Conservation (phyloP, 139 green algal species). For the Chlorella sp. region DNA sequence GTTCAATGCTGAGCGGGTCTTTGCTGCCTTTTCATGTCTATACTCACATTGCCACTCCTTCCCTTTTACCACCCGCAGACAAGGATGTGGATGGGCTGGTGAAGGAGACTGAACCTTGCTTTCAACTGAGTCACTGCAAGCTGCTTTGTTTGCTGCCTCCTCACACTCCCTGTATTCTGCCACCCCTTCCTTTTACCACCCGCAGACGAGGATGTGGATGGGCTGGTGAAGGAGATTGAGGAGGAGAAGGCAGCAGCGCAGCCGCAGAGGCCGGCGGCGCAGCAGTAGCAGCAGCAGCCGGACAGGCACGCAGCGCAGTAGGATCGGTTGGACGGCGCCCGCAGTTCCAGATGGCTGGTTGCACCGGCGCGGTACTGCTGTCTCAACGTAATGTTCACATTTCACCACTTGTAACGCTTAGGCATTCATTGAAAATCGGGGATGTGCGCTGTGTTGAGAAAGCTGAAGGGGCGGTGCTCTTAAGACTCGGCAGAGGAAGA, state of each 20-base stretch:
- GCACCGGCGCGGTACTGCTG: no score
- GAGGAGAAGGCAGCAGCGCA: constrained; percentile 89
- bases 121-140: no score
- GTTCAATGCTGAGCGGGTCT: no score
- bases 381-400: no score
- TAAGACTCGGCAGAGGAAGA: not conserved
- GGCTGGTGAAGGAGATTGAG: constrained; percentile 85
- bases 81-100: constrained; percentile 87
- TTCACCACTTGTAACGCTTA: no score
- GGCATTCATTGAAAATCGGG: no score
- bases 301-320: not conserved
- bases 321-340: not conserved
- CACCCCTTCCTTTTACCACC: not conserved
- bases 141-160: not conserved
- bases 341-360: no score
- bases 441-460: not conserved
- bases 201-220: constrained; percentile 84
- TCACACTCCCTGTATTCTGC: not conserved
- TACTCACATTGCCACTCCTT: no score
- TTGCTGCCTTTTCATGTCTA: no score
- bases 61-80: constrained; percentile 34
- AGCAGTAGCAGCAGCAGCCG: not conserved
- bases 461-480: not conserved
- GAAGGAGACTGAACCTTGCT: constrained; percentile 88
- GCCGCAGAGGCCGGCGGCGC: constrained; percentile 56